Base-by-base conservation (phyloP, 1,139 yeast species). In the Diutina neorugosa region DNA sequence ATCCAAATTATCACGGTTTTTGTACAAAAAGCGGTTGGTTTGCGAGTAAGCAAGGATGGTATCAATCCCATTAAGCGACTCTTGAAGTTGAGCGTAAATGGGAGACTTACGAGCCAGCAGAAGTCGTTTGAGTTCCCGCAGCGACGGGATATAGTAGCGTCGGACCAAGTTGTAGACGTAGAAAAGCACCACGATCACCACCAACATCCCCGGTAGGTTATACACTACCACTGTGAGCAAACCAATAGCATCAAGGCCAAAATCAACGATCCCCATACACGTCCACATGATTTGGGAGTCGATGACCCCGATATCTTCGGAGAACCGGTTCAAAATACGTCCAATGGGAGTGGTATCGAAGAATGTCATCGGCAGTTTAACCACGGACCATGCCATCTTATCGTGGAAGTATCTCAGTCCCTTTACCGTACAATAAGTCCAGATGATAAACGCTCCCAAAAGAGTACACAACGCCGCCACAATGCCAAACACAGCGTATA, bases 311-410 rank as follows among this genome's bases (percentile, higher is more conserved):
- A 71, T 68, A 57, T 73, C 74, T 51, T 71, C 71, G 5, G 75
- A 63, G 56, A 70, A 71, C 57, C 76, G 64, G 56, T 71, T 71
- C 62, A 70, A 65, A 50, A 71, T 69, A 57, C 75, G 59, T 1
- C 74, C 76, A 31, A 68, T 62, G n/a, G 77, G 77, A 0, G 76
- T 71, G 14, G 76, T 71, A 55, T 72, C 77, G 56, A 71, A 72
- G 57, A 71, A 71, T 2, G 73, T 66, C 77, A 72, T 72, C 44
- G 77, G 77, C 1, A 75, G 65, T 54, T 73, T 63, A 54, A 71
- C 63, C 1, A 72, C 69, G n/a, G 67, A 59, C 48, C 59, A 56
- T 3, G 74, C 73, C 74, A 71, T 69, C 27, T 62, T 65, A 54
- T 70, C 71, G 56, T 72, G 77, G 60, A 71, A 69, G 54, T 61